Evolutionary conservation across 192 early-diverging fungal genomes (phyloP).

Genomic region (Backusella tuberculispora): DNA sequence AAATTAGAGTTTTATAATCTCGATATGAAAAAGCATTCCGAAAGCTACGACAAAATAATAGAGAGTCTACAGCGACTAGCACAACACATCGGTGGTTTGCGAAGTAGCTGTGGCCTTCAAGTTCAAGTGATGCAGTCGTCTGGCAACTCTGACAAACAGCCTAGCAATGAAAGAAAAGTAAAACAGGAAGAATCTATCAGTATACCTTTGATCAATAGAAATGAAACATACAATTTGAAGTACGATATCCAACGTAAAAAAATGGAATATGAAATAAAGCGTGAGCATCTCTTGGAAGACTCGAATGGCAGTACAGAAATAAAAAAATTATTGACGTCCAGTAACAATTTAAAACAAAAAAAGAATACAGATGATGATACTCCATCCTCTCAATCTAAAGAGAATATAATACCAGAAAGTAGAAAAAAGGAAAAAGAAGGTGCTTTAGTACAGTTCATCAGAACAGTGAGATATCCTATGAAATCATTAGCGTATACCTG

Average conservation of each 20-base stretch:
- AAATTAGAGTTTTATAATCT: conserved; percentile 51
- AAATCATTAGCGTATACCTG: conserved; percentile 55
- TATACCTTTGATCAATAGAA: background rate
- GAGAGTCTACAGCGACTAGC: conserved; percentile 63
- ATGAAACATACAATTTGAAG: conserved; percentile 22
- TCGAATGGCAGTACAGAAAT: background rate
- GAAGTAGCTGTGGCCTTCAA: conserved; percentile 70
- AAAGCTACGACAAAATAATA: conserved; percentile 50
- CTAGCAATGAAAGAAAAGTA: background rate
- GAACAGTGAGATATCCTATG: conserved; percentile 50
- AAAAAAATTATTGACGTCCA: background rate
- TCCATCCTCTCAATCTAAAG: background rate
- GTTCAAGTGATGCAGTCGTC: conserved; percentile 50
- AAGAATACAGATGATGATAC: background rate
- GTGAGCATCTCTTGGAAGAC: conserved; percentile 6
- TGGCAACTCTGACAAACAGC: background rate
- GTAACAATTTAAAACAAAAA: background rate
- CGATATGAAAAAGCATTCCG: conserved; percentile 52
- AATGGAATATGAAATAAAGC: conserved; percentile 18
- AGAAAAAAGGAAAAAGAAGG: conserved; percentile 38
- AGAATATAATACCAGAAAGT: background rate
- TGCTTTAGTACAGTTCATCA: conserved; percentile 49
- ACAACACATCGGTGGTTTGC: conserved; percentile 67
- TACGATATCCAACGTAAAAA: conserved; percentile 17
- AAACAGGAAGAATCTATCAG: background rate